These are phyloP conservation scores for Suhomyces tanzawaensis DNA, from an alignment of 805 yeast species.

Conservation along the genomic window DNA sequence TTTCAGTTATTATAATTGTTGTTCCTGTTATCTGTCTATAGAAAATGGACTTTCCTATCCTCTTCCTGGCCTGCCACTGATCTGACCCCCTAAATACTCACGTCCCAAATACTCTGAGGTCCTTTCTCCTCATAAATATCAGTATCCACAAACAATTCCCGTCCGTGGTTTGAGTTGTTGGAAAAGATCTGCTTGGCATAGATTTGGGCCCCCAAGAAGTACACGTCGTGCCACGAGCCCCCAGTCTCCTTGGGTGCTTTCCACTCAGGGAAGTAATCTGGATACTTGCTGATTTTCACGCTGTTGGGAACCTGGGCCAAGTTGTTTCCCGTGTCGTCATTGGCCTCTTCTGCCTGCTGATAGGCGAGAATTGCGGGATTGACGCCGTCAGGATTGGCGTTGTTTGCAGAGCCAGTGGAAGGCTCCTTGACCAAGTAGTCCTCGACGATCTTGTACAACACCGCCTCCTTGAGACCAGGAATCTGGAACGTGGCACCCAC, in stretches of 20 bases:
- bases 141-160: conserved; percentile 64
- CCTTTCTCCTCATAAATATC: conserved; percentile 77
- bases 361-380: conserved; percentile 41
- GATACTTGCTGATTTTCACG: conserved; percentile 64
- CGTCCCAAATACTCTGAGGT: conserved; percentile 80
- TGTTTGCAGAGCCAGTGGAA: conserved; percentile 23
- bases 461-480: conserved; percentile 71
- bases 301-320: conserved; percentile 75
- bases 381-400: conserved; percentile 22
- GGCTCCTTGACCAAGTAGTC: conserved; percentile 49
- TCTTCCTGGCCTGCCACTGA: too few species aligned
- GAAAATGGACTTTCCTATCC: too few species aligned
- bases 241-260: conserved; percentile 49
- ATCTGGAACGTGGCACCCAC: conserved; percentile 77
- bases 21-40: too few species aligned
- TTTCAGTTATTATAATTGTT: too few species aligned
- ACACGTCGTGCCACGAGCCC: conserved; percentile 70
- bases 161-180: conserved; percentile 49
- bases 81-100: conserved; percentile 18
- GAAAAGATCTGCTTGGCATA: conserved; percentile 82
- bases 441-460: conserved; percentile 55
- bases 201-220: conserved; percentile 84
- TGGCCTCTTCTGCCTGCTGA: conserved; percentile 41
- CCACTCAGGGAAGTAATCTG: conserved; percentile 96
- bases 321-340: conserved; percentile 26